A percentile compares a stretch with the other conserved stretches of the same genome.
phyloP scores from a whole-genome alignment of 2,329 filamentous ascomycete genomes.

The Reticulascus tulasneorum region DNA sequence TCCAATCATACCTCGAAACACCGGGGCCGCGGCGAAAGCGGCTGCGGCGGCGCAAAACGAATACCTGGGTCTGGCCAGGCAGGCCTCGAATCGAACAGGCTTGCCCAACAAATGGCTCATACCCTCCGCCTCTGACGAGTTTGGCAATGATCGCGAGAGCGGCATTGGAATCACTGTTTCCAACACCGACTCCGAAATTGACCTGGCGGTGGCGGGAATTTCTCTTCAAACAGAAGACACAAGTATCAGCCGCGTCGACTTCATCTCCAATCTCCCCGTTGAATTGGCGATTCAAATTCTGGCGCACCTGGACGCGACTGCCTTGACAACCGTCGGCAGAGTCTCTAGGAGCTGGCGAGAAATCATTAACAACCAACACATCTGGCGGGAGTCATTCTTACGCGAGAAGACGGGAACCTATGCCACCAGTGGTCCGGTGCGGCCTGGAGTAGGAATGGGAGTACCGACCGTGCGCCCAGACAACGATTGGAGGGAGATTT shows the following conservation, averaged over 20 bases:
- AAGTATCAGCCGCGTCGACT: slow-evolving; percentile 53
- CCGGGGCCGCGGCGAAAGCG: slow-evolving; percentile 58
- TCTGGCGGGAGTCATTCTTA: slow-evolving; percentile 62
- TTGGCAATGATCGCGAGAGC: slow-evolving; percentile 55
- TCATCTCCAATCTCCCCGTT: slow-evolving; percentile 49
- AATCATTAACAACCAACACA: slow-evolving; percentile 48
- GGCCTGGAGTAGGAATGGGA: slow-evolving; percentile 53
- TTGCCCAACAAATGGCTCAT: slow-evolving; percentile 39
- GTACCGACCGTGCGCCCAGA: slow-evolving; percentile 51
- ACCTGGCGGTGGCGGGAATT: slow-evolving; percentile 27
- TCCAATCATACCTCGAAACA: slow-evolving; percentile 56
- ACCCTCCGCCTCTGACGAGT: slow-evolving; percentile 35
- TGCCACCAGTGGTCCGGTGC: slow-evolving; percentile 50
- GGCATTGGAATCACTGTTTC: slow-evolving; percentile 59
- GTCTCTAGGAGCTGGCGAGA: slow-evolving; percentile 50
- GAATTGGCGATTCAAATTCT: slow-evolving; percentile 59
- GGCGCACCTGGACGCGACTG: slow-evolving; percentile 49
- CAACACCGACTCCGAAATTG: slow-evolving; percentile 33
- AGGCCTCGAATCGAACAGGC: too few relatives aligned
- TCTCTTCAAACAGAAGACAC: slow-evolving; percentile 27
- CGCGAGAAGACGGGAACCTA: slow-evolving; percentile 58
- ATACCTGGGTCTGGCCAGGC: slow-evolving; percentile 32
- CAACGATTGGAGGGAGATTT: slow-evolving; percentile 85
- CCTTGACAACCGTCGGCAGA: slow-evolving; percentile 42
- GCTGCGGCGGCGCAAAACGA: slow-evolving; percentile 57